A percentile compares a stretch with the other conserved stretches of the same genome.
phyloP scores from a whole-genome alignment of 2,329 filamentous ascomycete species.

The Arthrocladium fulminans region DNA sequence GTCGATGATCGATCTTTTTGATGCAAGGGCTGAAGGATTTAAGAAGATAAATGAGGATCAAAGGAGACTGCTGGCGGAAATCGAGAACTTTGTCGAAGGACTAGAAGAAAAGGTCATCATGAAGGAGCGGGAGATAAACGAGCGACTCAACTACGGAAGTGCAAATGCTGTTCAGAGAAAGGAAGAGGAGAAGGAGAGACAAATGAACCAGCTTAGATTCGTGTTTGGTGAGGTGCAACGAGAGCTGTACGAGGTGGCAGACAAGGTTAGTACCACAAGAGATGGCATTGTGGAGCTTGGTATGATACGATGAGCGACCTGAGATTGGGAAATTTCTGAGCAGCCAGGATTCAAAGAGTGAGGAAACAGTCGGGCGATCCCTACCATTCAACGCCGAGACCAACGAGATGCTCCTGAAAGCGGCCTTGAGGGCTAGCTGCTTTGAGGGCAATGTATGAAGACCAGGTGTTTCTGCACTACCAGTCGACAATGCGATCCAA shows the following conservation, averaged over 20 bases:
- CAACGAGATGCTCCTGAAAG: too few species aligned
- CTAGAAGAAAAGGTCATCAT: slow-evolving; percentile 45
- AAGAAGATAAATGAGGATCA: slow-evolving; percentile 49
- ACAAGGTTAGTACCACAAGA: slow-evolving; percentile 49
- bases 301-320: slow-evolving; percentile 32
- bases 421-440: too few species aligned
- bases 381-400: too few species aligned
- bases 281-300: slow-evolving; percentile 53
- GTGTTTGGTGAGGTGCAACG: slow-evolving; percentile 58
- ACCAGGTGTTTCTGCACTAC: too few species aligned
- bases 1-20: slow-evolving; percentile 57
- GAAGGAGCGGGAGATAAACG: slow-evolving; percentile 36
- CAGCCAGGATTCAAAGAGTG: neutral
- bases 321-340: neutral
- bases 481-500: too few species aligned
- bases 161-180: slow-evolving; percentile 28
- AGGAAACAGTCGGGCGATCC: too few species aligned
- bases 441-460: too few species aligned
- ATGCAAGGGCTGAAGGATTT: slow-evolving; percentile 54
- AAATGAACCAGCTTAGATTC: slow-evolving; percentile 34
- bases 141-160: slow-evolving; percentile 51
- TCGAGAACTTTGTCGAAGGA: slow-evolving; percentile 56
- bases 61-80: slow-evolving; percentile 52
- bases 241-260: slow-evolving; percentile 55
- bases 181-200: slow-evolving; percentile 35